Evolutionary conservation across 495 filamentous ascomycete genomes (phyloP).

Genomic region (Choiromyces venosus): DNA sequence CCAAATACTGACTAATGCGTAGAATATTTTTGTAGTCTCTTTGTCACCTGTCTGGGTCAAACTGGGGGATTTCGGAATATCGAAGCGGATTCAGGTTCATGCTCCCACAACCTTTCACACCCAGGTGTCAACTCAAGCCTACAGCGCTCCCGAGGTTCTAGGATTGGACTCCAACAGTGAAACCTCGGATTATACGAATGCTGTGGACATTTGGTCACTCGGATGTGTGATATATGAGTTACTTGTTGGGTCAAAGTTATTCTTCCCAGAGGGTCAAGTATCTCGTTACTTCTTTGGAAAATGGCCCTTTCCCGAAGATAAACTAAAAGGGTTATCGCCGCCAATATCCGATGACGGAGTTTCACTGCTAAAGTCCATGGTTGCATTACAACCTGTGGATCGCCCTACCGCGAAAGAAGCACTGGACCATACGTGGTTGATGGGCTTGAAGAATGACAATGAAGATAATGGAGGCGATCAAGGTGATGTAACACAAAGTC

Average conservation of each 20-base stretch:
- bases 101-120: conserved; percentile 12
- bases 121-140: conserved; percentile 6
- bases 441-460: neutral
- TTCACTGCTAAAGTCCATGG: neutral
- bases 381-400: neutral
- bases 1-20: neutral
- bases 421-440: neutral
- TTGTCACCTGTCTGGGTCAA: conserved; percentile 15
- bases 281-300: neutral
- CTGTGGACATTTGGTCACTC: conserved; percentile 31
- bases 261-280: neutral
- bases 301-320: neutral
- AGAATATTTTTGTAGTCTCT: conserved; percentile 18
- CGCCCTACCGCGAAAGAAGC: neutral
- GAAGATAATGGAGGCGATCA: neutral
- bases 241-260: neutral
- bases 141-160: conserved; percentile 21
- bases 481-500: neutral
- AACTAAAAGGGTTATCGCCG: neutral
- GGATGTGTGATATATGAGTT: conserved; percentile 23
- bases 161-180: conserved; percentile 4
- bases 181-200: conserved; percentile 18
- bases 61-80: conserved; percentile 22
- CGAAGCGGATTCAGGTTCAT: conserved; percentile 6
- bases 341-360: neutral